A percentile compares a stretch with the other conserved stretches of the same genome.
phyloP scores from a whole-genome alignment of 139 green algal species.

The Bryopsis sp. region DNA sequence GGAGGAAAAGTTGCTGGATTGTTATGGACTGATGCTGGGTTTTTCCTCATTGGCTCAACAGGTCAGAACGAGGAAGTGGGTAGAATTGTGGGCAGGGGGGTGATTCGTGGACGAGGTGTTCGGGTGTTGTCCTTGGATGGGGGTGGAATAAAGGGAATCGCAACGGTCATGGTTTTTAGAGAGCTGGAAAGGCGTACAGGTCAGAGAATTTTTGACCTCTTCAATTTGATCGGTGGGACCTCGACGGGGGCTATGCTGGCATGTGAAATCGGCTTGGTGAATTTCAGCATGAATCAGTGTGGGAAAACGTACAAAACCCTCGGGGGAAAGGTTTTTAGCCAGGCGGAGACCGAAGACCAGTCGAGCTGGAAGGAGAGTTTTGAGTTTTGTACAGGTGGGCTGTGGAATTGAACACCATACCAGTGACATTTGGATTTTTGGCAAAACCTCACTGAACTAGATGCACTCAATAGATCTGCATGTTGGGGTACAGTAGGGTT shows the following conservation, averaged over 20 bases:
- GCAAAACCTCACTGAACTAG: too few relatives aligned
- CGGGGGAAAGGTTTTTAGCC: slow-evolving; percentile 48
- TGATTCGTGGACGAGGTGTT: slow-evolving; percentile 58
- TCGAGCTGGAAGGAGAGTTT: slow-evolving; percentile 46
- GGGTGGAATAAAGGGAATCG: slow-evolving; percentile 85
- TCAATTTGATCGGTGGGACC: slow-evolving; percentile 82
- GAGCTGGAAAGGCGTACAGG: slow-evolving; percentile 55
- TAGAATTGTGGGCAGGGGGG: slow-evolving; percentile 35
- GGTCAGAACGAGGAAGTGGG: slow-evolving; percentile 34
- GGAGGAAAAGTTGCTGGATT: too few relatives aligned
- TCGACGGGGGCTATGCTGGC: slow-evolving; percentile 83
- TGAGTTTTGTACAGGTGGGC: too few relatives aligned
- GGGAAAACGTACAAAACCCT: slow-evolving; percentile 80
- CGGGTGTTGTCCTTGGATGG: slow-evolving; percentile 90
- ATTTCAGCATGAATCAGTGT: slow-evolving; percentile 64
- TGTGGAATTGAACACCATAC: too few relatives aligned
- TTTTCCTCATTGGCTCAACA: too few relatives aligned
- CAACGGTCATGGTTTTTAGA: slow-evolving; percentile 62
- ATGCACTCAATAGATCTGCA: too few relatives aligned
- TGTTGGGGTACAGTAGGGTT: too few relatives aligned
- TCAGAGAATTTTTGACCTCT: slow-evolving; percentile 47
- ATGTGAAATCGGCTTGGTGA: slow-evolving; percentile 57
- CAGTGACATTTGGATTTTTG: too few relatives aligned
- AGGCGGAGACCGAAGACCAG: slow-evolving; percentile 27
- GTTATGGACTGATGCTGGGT: too few relatives aligned